Base-by-base conservation (phyloP, 129 eudicot genomes). In the Tagetes patula region DNA sequence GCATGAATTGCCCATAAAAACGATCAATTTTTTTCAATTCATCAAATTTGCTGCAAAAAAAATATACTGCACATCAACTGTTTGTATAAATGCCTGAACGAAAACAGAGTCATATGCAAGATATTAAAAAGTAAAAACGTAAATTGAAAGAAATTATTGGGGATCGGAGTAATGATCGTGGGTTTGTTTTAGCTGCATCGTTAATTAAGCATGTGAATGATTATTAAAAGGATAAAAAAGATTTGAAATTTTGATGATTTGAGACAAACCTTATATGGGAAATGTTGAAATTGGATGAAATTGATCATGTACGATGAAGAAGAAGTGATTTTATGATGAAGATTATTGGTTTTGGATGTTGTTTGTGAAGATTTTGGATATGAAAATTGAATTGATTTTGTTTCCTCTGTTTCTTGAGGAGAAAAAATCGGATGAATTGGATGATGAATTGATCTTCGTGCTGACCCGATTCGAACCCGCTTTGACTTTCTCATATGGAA, bases 1-100 rank as follows among this genome's bases (percentile, higher is more conserved):
- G 88, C 97, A 92, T 87, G 96, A 85, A 73, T 92, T 92, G 91
- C 97, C 97, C 97, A 92, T 92, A 81, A 89, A 78, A 85, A 84
- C 89, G 77, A 71, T 75, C 73, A 73, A 60, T 62, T 53, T 65
- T 65, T 81, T 63, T 47, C 48, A 69, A 6, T 56, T 52, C 64
- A 82, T 45, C 70, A 54, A 87, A 79, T 48, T 32, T 3, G 20
- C 77, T 52, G 77, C 72, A 71, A 65, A 53, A 42, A 78, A 49
- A 49, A 20, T 20, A 20, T 20, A 20, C 27, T 20, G 27, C 27
- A 20, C 27, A 45, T 3, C 27, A 70, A 20, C 60, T 20, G 34
- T 53, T 53, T 53, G 60, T 2, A 9, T 1, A 53, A 53, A 53
- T 53, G 34, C 27, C 60, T 53, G 34, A 53, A 53, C 2, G 60